Percentiles rank a stretch among this genome's conserved stretches.
Evolutionary conservation across 176 grass and related monocot genomes (phyloP).

Genomic region (Poa annua): DNA sequence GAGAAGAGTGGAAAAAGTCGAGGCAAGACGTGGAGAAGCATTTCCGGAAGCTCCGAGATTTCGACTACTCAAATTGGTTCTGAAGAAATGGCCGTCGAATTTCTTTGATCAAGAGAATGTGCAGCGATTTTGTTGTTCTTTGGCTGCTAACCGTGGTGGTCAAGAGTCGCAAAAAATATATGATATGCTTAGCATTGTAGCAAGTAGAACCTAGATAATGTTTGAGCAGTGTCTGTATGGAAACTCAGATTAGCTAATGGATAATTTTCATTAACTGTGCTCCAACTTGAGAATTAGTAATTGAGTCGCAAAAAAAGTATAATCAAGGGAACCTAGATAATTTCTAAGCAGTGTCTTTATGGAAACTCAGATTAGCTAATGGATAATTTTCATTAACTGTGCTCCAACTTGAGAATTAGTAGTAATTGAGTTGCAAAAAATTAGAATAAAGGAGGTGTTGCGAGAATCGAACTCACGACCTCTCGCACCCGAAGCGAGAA

Average conservation of each 20-base stretch:
- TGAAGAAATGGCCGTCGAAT: slow-evolving; percentile 33
- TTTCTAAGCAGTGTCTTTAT: not conserved
- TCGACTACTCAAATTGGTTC: slow-evolving; percentile 88
- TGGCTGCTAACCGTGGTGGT: slow-evolving; percentile 14
- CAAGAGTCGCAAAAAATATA: not conserved
- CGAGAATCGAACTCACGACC: slow-evolving; percentile 77
- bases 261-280: not conserved
- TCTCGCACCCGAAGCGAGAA: slow-evolving; percentile 99
- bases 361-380: not conserved
- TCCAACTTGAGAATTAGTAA: not conserved
- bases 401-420: not conserved
- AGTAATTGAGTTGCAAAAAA: not conserved
- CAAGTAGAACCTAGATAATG: not conserved
- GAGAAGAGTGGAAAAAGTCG: slow-evolving; percentile 69
- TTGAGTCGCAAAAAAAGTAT: not conserved
- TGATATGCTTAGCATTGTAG: not conserved
- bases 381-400: not conserved
- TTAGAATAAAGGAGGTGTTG: slow-evolving; percentile 3
- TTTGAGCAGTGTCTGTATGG: not conserved
- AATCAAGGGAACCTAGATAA: not conserved
- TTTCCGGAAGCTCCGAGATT: slow-evolving; percentile 76
- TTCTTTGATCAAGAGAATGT: not conserved
- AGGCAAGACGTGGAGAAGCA: slow-evolving; percentile 83
- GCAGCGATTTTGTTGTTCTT: not conserved
- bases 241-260: not conserved